These are phyloP conservation scores for Filobasidium floriforme DNA, from an alignment of 768 basidiomycete genomes.

Conservation along the genomic window DNA sequence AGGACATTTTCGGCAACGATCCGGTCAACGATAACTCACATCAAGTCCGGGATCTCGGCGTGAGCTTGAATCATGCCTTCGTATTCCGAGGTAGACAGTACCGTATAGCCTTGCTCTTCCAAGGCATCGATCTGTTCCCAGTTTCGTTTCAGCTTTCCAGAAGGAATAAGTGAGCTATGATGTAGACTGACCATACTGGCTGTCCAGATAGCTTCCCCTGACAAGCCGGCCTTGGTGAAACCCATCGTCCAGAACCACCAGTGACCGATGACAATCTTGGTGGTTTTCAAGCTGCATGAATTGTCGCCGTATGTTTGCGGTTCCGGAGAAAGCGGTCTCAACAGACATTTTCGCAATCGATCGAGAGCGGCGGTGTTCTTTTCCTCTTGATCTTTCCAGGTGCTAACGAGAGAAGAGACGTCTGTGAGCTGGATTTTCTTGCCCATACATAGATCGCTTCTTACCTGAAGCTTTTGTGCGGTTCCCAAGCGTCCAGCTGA, in stretches of 20 bases:
- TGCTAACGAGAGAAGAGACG: too few species aligned
- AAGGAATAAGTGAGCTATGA: too few species aligned
- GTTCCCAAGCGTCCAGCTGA: background rate
- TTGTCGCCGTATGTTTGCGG: background rate
- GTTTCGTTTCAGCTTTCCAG: background rate
- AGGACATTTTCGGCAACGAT: background rate
- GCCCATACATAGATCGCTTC: background rate
- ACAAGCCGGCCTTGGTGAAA: background rate
- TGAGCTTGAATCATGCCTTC: conserved; percentile 34
- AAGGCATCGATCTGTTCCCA: conserved; percentile 26
- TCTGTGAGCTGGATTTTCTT: too few species aligned
- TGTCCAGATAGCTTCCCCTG: conserved; percentile 20
- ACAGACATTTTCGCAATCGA: background rate
- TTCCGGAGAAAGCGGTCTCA: background rate
- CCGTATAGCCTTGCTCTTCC: conserved; percentile 28
- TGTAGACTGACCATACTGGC: background rate
- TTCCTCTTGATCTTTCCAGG: background rate
- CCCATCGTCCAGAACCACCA: conserved; percentile 1
- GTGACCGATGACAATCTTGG: background rate
- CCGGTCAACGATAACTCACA: conserved; percentile 7
- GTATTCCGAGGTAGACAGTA: conserved; percentile 29
- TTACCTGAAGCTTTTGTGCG: background rate
- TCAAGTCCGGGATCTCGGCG: conserved; percentile 40
- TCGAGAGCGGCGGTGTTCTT: background rate
- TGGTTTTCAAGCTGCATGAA: background rate